A percentile compares a stretch with the other conserved stretches of the same genome.
Evolutionary conservation across 441 rosid genomes (phyloP).

Genomic region (Gossypium schwendimanii): DNA sequence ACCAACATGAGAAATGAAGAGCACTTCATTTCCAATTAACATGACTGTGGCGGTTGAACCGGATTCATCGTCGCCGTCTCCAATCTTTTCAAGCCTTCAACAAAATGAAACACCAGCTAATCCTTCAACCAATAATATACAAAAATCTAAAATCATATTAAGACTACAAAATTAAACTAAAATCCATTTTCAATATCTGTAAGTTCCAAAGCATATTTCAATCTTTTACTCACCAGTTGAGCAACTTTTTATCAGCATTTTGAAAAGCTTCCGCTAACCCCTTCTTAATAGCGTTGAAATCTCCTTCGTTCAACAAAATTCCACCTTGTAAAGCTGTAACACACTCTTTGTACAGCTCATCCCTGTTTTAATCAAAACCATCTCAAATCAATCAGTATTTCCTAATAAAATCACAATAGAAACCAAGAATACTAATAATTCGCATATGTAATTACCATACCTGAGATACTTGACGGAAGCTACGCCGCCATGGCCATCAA

Average conservation of each 20-base stretch:
- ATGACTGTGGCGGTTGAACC: slow-evolving; percentile 84
- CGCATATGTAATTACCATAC: slow-evolving; percentile 22
- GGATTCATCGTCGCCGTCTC: slow-evolving; percentile 53
- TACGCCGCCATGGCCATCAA: slow-evolving; percentile 86
- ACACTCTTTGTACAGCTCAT: slow-evolving; percentile 79
- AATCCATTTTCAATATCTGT: background rate
- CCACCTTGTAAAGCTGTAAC: slow-evolving; percentile 68
- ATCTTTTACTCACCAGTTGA: slow-evolving; percentile 42
- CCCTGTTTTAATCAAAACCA: slow-evolving; percentile 33
- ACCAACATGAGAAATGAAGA: slow-evolving; percentile 74
- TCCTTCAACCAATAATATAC: slow-evolving; percentile 24
- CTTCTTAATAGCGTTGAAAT: slow-evolving; percentile 33
- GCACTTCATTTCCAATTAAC: slow-evolving; percentile 45
- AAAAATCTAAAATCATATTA: slow-evolving; percentile 16
- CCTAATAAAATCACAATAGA: background rate
- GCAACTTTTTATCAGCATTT: slow-evolving; percentile 58
- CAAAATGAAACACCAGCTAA: slow-evolving; percentile 28
- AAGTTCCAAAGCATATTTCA: background rate
- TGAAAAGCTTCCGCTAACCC: slow-evolving; percentile 60
- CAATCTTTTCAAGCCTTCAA: slow-evolving; percentile 55
- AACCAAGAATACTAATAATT: background rate
- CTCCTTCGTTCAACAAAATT: slow-evolving; percentile 53
- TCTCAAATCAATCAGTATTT: background rate
- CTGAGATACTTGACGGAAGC: slow-evolving; percentile 71
- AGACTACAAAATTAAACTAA: background rate